Conservation (phyloP, 1,139 yeast genomes). For the Suhomyces yuchorum region DNA sequence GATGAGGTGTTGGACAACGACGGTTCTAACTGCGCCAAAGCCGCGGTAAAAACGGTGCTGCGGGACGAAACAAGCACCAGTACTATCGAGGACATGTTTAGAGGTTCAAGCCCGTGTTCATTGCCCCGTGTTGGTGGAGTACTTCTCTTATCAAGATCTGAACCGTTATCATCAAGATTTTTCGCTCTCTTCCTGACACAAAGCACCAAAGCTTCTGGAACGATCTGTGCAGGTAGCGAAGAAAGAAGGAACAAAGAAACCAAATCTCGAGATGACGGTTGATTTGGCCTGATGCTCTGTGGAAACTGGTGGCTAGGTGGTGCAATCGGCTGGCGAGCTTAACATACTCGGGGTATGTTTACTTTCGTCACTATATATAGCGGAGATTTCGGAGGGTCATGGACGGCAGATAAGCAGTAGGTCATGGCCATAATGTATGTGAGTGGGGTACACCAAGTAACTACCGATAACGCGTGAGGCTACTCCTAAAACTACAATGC, state of each 20-base stretch:
- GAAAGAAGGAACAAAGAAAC: neutral
- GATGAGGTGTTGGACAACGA: neutral
- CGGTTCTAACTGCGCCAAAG: neutral
- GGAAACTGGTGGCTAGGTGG: neutral
- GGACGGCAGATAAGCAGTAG: neutral
- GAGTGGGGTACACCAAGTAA: neutral
- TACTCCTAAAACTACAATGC: neutral
- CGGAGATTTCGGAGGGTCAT: neutral
- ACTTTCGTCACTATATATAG: neutral
- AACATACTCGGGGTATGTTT: neutral
- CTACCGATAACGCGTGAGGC: neutral
- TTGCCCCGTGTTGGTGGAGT: neutral
- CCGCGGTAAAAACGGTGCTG: neutral
- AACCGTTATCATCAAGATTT: slow-evolving; percentile 7
- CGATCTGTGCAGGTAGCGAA: slow-evolving; percentile 6
- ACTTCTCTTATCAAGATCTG: neutral
- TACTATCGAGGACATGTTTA: neutral
- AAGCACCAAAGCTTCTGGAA: slow-evolving; percentile 3
- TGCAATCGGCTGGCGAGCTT: neutral
- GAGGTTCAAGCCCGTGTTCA: neutral
- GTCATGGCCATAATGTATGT: neutral
- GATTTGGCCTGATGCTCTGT: neutral
- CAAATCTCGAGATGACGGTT: neutral
- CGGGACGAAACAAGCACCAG: neutral
- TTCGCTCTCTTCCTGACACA: slow-evolving; percentile 4